Evolutionary conservation across 805 yeast species (phyloP).

Genomic region (Clavispora asparagi): DNA sequence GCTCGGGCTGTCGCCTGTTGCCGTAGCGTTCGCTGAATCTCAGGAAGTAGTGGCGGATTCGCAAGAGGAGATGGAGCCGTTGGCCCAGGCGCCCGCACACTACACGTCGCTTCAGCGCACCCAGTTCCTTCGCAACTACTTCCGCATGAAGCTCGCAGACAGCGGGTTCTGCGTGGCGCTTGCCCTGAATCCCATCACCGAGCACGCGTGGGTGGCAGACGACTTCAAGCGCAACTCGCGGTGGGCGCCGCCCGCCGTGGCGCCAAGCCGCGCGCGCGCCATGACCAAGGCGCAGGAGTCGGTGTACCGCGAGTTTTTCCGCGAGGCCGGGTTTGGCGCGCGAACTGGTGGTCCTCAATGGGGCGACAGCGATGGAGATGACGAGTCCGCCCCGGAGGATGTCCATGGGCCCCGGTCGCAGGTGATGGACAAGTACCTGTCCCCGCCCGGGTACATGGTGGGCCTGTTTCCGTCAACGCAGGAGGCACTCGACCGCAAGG

Average conservation of each 20-base stretch:
- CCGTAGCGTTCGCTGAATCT: background rate
- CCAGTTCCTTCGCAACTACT: slow-evolving; percentile 24
- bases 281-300: slow-evolving; percentile 18
- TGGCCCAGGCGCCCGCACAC: slow-evolving; percentile 9
- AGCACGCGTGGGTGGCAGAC: slow-evolving; percentile 28
- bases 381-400: background rate
- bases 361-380: slow-evolving; percentile 3
- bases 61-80: slow-evolving; percentile 17
- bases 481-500: slow-evolving; percentile 20
- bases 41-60: slow-evolving; percentile 12
- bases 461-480: slow-evolving; percentile 35
- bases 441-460: slow-evolving; percentile 38
- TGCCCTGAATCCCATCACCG: slow-evolving; percentile 30
- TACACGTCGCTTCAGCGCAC: slow-evolving; percentile 31
- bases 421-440: slow-evolving; percentile 31
- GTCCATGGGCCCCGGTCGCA: slow-evolving; percentile 14
- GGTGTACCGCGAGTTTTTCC: slow-evolving; percentile 13
- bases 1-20: background rate
- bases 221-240: slow-evolving; percentile 31
- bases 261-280: slow-evolving; percentile 12
- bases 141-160: slow-evolving; percentile 17
- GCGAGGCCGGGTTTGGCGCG: slow-evolving; percentile 13
- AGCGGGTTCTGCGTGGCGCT: slow-evolving; percentile 21
- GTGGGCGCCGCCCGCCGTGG: slow-evolving; percentile 14
- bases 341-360: slow-evolving; percentile 11